Conservation (phyloP, 768 basidiomycete species). For the Russula sp. region DNA sequence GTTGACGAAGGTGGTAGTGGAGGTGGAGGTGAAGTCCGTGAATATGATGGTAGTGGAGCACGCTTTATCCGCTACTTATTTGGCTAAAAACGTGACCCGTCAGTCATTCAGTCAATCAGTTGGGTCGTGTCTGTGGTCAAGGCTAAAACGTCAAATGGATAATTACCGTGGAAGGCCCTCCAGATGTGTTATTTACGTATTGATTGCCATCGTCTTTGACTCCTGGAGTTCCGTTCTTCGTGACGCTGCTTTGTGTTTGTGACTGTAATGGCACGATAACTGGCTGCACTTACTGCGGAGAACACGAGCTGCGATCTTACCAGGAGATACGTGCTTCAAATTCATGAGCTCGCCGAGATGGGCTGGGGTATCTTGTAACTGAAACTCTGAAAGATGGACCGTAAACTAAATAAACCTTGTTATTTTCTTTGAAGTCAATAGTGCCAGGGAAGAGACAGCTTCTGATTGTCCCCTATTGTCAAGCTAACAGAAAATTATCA, state of each 20-base stretch:
- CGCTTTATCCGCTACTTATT: too few species aligned
- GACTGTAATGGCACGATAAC: conserved; percentile 43
- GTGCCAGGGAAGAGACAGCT: too few species aligned
- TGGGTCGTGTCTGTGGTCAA: not conserved
- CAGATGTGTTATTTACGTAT: not conserved
- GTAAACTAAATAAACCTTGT: too few species aligned
- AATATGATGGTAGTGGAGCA: too few species aligned
- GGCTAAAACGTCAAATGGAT: not conserved
- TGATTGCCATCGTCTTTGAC: not conserved
- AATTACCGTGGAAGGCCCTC: conserved; percentile 22
- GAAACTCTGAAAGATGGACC: conserved; percentile 16
- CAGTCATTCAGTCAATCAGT: not conserved
- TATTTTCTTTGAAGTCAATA: too few species aligned
- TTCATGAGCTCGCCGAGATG: conserved; percentile 59
- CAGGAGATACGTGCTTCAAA: conserved; percentile 52
- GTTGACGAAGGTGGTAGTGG: conserved; percentile 5
- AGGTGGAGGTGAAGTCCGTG: too few species aligned
- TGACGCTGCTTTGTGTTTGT: conserved; percentile 20
- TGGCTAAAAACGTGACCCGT: not conserved
- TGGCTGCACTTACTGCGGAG: conserved; percentile 58
- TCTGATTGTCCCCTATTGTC: too few species aligned
- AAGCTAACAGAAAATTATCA: too few species aligned
- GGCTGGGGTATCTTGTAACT: conserved; percentile 71
- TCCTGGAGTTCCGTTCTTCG: too few species aligned
- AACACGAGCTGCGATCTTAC: conserved; percentile 61